phyloP scores from a whole-genome alignment of 768 basidiomycete species.

The Tulasnella sp. region DNA sequence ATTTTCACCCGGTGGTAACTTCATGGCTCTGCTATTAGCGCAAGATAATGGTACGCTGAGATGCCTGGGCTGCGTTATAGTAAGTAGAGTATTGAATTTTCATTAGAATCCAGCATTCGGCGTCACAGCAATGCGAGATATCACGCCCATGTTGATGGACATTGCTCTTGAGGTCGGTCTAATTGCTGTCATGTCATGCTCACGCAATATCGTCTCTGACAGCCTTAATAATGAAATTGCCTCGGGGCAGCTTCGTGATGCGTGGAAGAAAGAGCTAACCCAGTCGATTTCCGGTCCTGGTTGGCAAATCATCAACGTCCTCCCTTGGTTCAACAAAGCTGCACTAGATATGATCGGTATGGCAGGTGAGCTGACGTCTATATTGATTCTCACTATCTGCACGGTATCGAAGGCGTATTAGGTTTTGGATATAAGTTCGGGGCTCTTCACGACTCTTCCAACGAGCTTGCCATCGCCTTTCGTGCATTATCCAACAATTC shows the following conservation, averaged over 20 bases:
- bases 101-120: no score
- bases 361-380: slow-evolving; percentile 18
- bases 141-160: slow-evolving; percentile 45
- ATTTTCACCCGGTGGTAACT: no score
- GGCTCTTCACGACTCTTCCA: slow-evolving; percentile 23
- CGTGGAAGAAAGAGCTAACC: not conserved
- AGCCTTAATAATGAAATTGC: no score
- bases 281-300: not conserved
- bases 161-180: slow-evolving; percentile 39
- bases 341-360: slow-evolving; percentile 24
- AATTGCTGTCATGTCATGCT: no score
- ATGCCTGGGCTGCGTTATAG: no score
- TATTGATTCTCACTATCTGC: not conserved
- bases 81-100: no score
- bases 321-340: slow-evolving; percentile 12
- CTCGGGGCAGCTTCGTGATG: not conserved
- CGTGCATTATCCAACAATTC: slow-evolving; percentile 13
- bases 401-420: not conserved
- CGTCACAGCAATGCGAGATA: slow-evolving; percentile 32
- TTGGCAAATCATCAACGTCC: not conserved
- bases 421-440: slow-evolving; percentile 29
- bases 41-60: no score
- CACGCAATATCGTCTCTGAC: no score
- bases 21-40: no score
- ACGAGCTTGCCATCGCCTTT: slow-evolving; percentile 28